phyloP scores from a whole-genome alignment of 2,329 filamentous ascomycete species.

The Fusarium nelsonii region DNA sequence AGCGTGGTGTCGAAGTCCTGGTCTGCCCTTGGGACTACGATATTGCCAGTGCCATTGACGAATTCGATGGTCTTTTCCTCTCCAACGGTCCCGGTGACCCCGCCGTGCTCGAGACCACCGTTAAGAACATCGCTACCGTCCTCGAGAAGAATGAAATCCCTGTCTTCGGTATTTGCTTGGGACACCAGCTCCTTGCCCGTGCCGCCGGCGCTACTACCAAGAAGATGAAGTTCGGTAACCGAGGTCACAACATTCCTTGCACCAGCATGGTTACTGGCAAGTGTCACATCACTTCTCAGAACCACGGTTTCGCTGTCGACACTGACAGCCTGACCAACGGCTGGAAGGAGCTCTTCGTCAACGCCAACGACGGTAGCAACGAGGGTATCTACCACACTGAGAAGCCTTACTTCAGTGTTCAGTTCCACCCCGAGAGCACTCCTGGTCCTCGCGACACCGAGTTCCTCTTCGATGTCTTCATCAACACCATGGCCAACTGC shows the following conservation, averaged over 20 bases:
- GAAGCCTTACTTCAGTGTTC: slow-evolving; percentile 97
- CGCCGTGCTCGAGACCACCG: slow-evolving; percentile 82
- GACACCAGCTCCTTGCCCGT: slow-evolving; percentile 91
- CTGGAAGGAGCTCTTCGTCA: slow-evolving; percentile 96
- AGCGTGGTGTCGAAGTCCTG: slow-evolving; percentile 90
- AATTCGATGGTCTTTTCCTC: slow-evolving; percentile 97
- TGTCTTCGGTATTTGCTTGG: slow-evolving; percentile 95
- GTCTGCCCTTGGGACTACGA: slow-evolving; percentile 98
- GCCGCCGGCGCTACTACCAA: slow-evolving; percentile 85
- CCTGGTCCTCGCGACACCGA: slow-evolving; percentile 96
- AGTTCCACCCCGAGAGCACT: slow-evolving; percentile 98
- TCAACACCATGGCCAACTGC: slow-evolving; percentile 82
- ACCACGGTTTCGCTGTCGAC: slow-evolving; percentile 96
- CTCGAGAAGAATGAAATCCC: slow-evolving; percentile 85
- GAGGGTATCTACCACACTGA: slow-evolving; percentile 92
- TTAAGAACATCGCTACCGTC: slow-evolving; percentile 81
- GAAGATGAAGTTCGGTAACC: slow-evolving; percentile 99
- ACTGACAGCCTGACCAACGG: slow-evolving; percentile 77
- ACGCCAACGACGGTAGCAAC: slow-evolving; percentile 98
- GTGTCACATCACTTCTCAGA: slow-evolving; percentile 99
- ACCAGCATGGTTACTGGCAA: slow-evolving; percentile 95
- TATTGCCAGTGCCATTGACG: slow-evolving; percentile 81
- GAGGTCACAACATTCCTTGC: slow-evolving; percentile 98
- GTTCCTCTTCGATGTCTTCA: slow-evolving; percentile 96
- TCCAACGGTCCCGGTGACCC: slow-evolving; percentile 98